Evolutionary conservation across 306 rosid species (phyloP), one percentile per base, ranked within the genome.

Genomic region (Begonia peltatifolia): DNA sequence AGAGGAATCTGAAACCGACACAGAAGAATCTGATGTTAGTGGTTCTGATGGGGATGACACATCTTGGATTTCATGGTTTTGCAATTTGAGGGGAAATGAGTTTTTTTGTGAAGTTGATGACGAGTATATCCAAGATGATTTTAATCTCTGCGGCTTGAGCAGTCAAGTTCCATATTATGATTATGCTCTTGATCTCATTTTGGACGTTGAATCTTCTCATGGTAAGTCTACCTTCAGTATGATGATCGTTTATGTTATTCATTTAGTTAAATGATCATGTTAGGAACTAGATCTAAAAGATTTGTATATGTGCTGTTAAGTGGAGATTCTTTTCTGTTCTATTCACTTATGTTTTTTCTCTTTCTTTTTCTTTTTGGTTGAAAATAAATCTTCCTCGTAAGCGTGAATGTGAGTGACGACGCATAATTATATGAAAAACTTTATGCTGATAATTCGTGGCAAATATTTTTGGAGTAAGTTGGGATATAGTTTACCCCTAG

Each of bases 121-220:
- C 65, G 97, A 89, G 50, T 89, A 89, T 71, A 89, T 89, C 41
- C 97, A 89, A 64, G 97, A 89, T 14, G 97, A 89, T 56, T 89
- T 89, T 59, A 89, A 89, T 74, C 90, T 89, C 6, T 89, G 95
- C 10, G 90, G 97, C 54, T 78, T 89, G 72, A 89, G 95, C 80
- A 85, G 97, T 80, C 97, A 85, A 85, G 97, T 89, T 69, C 97
- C 97, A 2, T 89, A 89, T 63, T 89, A 89, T 60, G 97, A 89
- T 66, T 89, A 89, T 61, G 97, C 97, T 11, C 95, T 89, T 46
- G 97, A 89, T 77, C 83, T 89, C 35, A 89, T 89, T 70, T 74
- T 89, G 83, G 97, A 89, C 64, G 97, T 89, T 42, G 97, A 89
- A 41, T 89, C 97, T 58, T 89, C 97, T 53, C 97, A 89, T 14